Evolutionary conservation across 371 early-diverging fungal genomes (phyloP), one percentile per base, ranked within the genome.

Genomic region (Aphelidium insulamus): DNA sequence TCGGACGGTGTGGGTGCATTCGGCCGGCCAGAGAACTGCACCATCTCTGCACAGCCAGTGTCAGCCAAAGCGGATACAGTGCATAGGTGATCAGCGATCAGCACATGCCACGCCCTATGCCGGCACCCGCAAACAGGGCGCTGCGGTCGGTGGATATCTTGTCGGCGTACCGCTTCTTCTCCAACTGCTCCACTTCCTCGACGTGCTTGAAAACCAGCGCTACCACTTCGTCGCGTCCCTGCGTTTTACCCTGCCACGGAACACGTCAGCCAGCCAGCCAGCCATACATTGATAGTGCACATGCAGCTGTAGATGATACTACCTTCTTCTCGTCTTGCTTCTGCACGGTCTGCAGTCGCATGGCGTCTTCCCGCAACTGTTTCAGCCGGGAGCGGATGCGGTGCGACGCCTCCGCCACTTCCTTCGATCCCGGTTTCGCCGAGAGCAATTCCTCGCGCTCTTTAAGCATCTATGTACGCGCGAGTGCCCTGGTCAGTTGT

Each of bases 181-280:
- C 66, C 20, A 66, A 43, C 27, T 53, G 54, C 35, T 66, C 62
- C 17, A 44, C 41, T 36, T 66, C 66, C 17, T 60, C 63, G 19
- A 66, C 48, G 38, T 66, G 66, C 27, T 43, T 29, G 20, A 39
- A 39, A 25, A 50, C 49, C 20, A 66, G 40, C 16, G 56, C 44
- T 10, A 59, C 32, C 24, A 59, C 48, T 31, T 66, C 66, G 24
- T 49, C 44, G 26, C 52, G 42, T 24, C 47, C 40, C 17, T 33
- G 32, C 14, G 32, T 58, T 7, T 32, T 37, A 28, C 44, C 30
- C 40, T 56, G 48, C 17, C 21, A n/a, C 34, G 21, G n/a, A 4
- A 14, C 8, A 12, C 12, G 12, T 10, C 26, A 9, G 14, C 54
- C 40, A 14, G 18, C 9, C 3, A 4, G 5, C 29, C 34, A 28